A percentile compares a stretch with the other conserved stretches of the same genome.
These are phyloP conservation scores for Saprolegnia parasitica DNA, from an alignment of 352 stramenopile genomes.

Conservation along the genomic window DNA sequence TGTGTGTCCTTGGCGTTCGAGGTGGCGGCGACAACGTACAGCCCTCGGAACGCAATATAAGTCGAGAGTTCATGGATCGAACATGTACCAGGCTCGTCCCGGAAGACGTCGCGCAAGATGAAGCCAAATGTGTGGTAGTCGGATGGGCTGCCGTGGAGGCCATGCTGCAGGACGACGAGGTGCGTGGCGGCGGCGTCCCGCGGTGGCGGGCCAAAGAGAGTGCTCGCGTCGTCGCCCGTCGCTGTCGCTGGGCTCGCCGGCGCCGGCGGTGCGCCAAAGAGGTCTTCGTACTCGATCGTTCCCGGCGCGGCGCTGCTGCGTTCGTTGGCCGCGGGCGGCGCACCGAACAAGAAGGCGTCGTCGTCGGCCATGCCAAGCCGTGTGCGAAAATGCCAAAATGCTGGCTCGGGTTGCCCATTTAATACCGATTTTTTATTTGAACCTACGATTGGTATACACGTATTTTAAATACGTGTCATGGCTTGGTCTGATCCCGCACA, in stretches of 20 bases:
- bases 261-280: constrained; percentile 7
- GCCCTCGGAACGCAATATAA: background rate
- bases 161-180: constrained; percentile 69
- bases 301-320: no score
- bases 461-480: no score
- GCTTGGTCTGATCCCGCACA: no score
- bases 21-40: constrained; percentile 30
- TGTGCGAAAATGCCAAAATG: no score
- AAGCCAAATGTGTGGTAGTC: constrained; percentile 57
- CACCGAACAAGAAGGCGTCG: background rate
- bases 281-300: background rate
- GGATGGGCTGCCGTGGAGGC: constrained; percentile 54
- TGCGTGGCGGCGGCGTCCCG: constrained; percentile 36
- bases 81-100: constrained; percentile 31
- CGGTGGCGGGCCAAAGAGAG: background rate
- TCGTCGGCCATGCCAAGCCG: constrained; percentile 6
- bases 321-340: background rate
- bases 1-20: constrained; percentile 59
- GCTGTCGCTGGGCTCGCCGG: background rate
- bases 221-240: background rate
- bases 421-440: constrained; percentile 3
- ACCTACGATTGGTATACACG: background rate
- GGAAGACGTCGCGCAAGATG: constrained; percentile 50
- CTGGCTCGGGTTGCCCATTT: background rate
- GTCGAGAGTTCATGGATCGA: background rate